Evolutionary conservation across 208 protist species (phyloP).

Genomic region (Trypanosomatidae sp.): DNA sequence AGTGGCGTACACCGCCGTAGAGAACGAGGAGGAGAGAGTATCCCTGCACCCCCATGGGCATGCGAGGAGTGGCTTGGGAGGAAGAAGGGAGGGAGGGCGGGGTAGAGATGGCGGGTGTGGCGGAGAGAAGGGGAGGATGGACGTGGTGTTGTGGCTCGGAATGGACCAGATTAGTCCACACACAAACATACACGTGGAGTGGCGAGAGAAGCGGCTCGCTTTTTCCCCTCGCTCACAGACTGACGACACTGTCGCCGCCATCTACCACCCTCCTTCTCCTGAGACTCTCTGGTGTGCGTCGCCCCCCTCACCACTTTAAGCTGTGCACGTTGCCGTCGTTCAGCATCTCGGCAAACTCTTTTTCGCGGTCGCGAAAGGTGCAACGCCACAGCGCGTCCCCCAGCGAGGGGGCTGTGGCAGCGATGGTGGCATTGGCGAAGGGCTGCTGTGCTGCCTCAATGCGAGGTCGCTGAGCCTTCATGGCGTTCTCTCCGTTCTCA

Average conservation of each 20-base stretch:
- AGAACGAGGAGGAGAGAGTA: background rate
- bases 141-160: background rate
- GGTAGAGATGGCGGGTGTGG: background rate
- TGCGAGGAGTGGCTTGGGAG: background rate
- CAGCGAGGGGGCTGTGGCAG: slow-evolving; percentile 14
- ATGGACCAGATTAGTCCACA: background rate
- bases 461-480: background rate
- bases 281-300: background rate
- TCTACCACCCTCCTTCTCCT: background rate
- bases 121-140: background rate
- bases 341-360: slow-evolving; percentile 72
- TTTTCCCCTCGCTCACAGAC: background rate
- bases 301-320: slow-evolving; percentile 58
- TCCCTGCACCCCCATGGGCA: background rate
- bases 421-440: slow-evolving; percentile 38
- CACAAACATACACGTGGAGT: background rate
- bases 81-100: background rate
- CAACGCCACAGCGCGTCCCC: slow-evolving; percentile 45
- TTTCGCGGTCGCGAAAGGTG: slow-evolving; percentile 73
- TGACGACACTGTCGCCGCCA: background rate
- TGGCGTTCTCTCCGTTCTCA: background rate
- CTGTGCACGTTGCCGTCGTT: slow-evolving; percentile 61
- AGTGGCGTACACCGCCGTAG: background rate
- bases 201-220: background rate
- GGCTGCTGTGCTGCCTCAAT: background rate